Evolutionary conservation across 2,329 filamentous ascomycete species (phyloP), one percentile per base, ranked within the genome.

Genomic region (Penicillium capsulatum): DNA sequence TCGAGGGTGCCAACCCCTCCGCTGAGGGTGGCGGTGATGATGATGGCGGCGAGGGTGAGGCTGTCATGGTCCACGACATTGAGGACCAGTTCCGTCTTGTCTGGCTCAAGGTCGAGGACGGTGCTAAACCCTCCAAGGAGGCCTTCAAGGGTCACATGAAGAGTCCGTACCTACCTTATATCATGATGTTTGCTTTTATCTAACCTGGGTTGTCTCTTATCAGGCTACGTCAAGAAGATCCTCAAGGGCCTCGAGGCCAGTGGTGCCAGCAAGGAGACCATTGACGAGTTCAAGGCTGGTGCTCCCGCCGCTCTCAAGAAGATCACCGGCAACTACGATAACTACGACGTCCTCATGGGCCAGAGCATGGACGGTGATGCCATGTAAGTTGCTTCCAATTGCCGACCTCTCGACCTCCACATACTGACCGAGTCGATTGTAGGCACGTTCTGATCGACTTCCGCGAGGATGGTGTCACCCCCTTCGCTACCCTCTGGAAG

Each of bases 361-460:
- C 83, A 92, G 77, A 84, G 81, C 59, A 94, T 94, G 87, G 80
- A 94, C 72, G 83, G 85, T 59, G 86, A 95, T 63, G 90, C 84
- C 75, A 94, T 96, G 92, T 92, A 75, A 63, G 85, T 79, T 29
- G 31, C n/a, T 14, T 17, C 34, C 7, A 14, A 22, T 17, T 8
- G 9, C 15, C 4, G 9, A 10, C 13, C 10, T 14, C 19, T 11
- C 2, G 14, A 19, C 17, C 16, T 5, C 28, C 7, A 6, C 31
- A 15, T 34, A 14, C 24, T 17, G 35, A 34, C 14, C 33, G 3
- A 28, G 13, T 11, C 19, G 41, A 35, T 17, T n/a, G n/a, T 50
- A 90, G 86, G 81, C 76, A 95, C 59, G 76, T 90, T 53, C 86
- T 96, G 55, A 84, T 96, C 66, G 94, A 96, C 80, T 98, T 95